Percentiles rank a stretch among this genome's conserved stretches.
Evolutionary conservation across 169 alveolate species (phyloP).

Genomic region (Amoebophrya sp.): DNA sequence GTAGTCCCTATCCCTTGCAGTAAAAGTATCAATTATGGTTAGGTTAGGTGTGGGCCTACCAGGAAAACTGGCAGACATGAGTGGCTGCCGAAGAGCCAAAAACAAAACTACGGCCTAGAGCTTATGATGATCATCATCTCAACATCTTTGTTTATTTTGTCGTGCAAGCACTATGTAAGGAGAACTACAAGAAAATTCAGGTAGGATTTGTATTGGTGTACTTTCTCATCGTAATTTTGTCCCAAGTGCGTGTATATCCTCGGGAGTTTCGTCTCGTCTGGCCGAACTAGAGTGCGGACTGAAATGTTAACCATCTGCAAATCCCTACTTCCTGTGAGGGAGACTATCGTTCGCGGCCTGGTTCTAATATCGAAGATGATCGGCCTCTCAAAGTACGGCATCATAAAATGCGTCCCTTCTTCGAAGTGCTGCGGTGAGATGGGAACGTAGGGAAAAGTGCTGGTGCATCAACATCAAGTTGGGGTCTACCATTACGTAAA

Average conservation of each 20-base stretch:
- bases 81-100: too few relatives aligned
- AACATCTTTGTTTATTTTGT: neutral
- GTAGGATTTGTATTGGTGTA: slow-evolving; percentile 35
- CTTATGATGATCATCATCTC: neutral
- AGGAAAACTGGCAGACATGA: too few relatives aligned
- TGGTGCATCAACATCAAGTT: neutral
- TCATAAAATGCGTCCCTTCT: slow-evolving; percentile 92
- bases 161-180: neutral
- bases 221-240: slow-evolving; percentile 90
- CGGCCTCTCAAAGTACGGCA: slow-evolving; percentile 91
- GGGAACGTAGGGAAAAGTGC: neutral
- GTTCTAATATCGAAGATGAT: slow-evolving; percentile 87
- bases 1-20: neutral
- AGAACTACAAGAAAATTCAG: neutral
- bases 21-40: too few relatives aligned
- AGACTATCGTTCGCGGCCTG: slow-evolving; percentile 78
- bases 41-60: too few relatives aligned
- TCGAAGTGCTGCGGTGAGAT: slow-evolving; percentile 58
- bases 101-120: too few relatives aligned
- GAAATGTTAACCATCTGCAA: slow-evolving; percentile 86
- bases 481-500: neutral
- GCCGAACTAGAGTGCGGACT: slow-evolving; percentile 67
- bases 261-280: slow-evolving; percentile 53
- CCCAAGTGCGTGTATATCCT: slow-evolving; percentile 62
- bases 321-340: slow-evolving; percentile 89